Base-by-base conservation (phyloP, 2,329 filamentous ascomycete species). In the Neofusicoccum cordaticola region DNA sequence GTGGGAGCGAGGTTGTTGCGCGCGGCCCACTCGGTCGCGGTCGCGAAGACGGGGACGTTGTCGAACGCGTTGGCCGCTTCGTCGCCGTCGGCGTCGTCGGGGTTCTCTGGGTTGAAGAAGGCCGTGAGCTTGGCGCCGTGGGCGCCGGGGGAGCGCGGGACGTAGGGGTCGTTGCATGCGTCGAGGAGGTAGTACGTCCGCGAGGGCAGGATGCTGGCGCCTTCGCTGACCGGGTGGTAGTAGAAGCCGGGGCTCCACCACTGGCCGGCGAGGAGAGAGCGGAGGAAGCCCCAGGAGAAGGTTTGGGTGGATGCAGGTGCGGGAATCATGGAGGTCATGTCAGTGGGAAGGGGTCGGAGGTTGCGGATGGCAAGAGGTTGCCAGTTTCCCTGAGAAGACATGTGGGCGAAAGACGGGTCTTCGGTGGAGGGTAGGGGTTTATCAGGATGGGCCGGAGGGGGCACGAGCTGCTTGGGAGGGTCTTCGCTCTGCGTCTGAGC, bases 51-150 rank as follows among this genome's bases (percentile, higher is more conserved):
- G 0, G 81, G 80, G 0, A 78, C 75, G 31, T 79, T 67, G n/a
- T 71, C 65, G 65, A 77, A 79, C 3, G 75, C 72, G 35, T 64
- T 68, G 2, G 67, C 64, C 7, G 68, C 71, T 1, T 65, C 66
- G 6, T 74, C 68, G 19, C 61, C 63, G 12, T 67, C 68, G 4
- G 67, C 62, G 9, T 77, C 75, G n/a, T 72, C 69, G 0, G 71
- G 69, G 3, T 73, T 71, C 7, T 71, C 66, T 17, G 64, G 57
- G 68, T 81, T 81, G 75, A 80, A 80, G 73, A 82, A 79, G 0
- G 79, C 75, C 0, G 77, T 80, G 8, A 83, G 69, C 66, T 82
- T 82, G 4, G 80, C 80, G 35, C 81, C 81, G 63, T 82, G 79
- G 19, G 71, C 47, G 58, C 80, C 79, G 2, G 80, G 77, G 0